A percentile compares a stretch with the other conserved stretches of the same genome.
Evolutionary conservation across 2,329 filamentous ascomycete genomes (phyloP).

Genomic region (Monosporascus sp.): DNA sequence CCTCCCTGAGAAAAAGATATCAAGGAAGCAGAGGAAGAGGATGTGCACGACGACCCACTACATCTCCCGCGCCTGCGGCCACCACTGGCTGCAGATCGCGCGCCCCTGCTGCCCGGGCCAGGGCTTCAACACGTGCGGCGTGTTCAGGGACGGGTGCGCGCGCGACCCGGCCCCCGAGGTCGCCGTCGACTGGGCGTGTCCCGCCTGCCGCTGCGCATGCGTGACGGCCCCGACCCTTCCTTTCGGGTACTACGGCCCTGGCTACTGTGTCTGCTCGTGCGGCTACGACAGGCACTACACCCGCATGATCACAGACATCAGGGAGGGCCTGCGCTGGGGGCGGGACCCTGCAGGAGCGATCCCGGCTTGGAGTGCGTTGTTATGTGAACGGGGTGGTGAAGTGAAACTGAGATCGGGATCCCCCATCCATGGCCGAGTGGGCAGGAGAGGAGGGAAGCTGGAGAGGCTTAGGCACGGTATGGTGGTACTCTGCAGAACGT

Average conservation of each 20-base stretch:
- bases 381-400: constrained; percentile 27
- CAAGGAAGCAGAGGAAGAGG: not conserved
- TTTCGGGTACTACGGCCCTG: constrained; percentile 9
- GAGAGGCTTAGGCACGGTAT: not conserved
- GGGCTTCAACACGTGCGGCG: constrained; percentile 44
- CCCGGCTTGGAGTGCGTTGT: constrained; percentile 33
- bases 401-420: too few species aligned
- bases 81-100: constrained; percentile 46
- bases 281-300: constrained; percentile 42
- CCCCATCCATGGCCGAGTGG: not conserved
- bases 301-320: constrained; percentile 39
- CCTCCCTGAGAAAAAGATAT: not conserved
- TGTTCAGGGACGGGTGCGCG: constrained; percentile 33
- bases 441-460: not conserved
- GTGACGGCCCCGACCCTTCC: not conserved
- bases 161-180: constrained; percentile 30
- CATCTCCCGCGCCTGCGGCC: constrained; percentile 42
- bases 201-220: constrained; percentile 11
- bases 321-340: constrained; percentile 42
- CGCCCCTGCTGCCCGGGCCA: constrained; percentile 41
- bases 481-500: not conserved
- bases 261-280: constrained; percentile 34
- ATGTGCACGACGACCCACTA: constrained; percentile 48
- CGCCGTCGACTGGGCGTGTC: constrained; percentile 25
- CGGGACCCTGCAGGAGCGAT: constrained; percentile 35